These are phyloP conservation scores for Cyberlindnera sargentensis DNA, from an alignment of 805 yeast genomes.

Conservation along the genomic window DNA sequence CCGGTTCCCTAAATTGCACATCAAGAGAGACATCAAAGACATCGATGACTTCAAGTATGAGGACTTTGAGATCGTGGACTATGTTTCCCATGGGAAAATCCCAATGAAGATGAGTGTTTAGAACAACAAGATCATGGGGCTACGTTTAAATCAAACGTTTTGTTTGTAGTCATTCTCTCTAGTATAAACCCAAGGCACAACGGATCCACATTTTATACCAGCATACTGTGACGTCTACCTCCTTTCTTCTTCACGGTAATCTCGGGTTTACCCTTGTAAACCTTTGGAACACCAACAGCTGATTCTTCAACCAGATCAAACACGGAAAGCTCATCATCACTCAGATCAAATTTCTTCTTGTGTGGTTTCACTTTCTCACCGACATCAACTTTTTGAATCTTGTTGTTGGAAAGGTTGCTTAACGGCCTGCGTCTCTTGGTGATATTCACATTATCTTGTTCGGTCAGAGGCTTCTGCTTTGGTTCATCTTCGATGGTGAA, in stretches of 20 bases:
- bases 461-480: constrained; percentile 11
- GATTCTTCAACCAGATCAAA: constrained; percentile 25
- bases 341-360: constrained; percentile 4
- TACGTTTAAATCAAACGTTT: too few species aligned
- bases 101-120: constrained; percentile 97
- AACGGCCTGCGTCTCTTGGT: constrained; percentile 25
- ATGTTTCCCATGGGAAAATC: constrained; percentile 76
- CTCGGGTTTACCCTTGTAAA: constrained; percentile 20
- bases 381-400: constrained; percentile 8
- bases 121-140: constrained; percentile 1
- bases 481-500: not conserved
- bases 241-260: constrained; percentile 11
- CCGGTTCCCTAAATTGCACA: constrained; percentile 69
- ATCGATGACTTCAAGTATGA: constrained; percentile 88
- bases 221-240: constrained; percentile 22
- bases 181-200: not conserved
- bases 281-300: constrained; percentile 23
- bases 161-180: too few species aligned
- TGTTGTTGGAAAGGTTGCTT: constrained; percentile 12
- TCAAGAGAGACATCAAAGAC: constrained; percentile 55
- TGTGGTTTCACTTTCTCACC: constrained; percentile 2
- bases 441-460: constrained; percentile 17
- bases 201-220: constrained; percentile 6
- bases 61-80: constrained; percentile 76
- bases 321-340: constrained; percentile 21